Percentiles rank a stretch among this genome's conserved stretches.
These are phyloP conservation scores for Leishmania arabica DNA, from an alignment of 208 protist species.

Conservation along the genomic window DNA sequence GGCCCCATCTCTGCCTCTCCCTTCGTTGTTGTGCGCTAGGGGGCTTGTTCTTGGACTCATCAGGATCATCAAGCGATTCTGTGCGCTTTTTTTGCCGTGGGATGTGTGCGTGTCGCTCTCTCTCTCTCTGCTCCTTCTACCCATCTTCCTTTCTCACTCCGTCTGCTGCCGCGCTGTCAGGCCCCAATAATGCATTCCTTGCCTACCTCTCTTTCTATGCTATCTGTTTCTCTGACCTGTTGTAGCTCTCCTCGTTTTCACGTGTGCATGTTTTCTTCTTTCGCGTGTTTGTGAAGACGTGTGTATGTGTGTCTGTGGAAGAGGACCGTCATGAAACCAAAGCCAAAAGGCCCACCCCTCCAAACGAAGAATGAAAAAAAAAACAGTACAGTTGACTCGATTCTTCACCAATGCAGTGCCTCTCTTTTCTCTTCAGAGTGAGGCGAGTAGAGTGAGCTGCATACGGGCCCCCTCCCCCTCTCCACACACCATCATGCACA, in stretches of 20 bases:
- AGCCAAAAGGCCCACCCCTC: not conserved
- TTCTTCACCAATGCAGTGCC: not conserved
- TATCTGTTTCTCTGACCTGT: too few species aligned
- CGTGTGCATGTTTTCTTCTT: too few species aligned
- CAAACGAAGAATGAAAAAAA: not conserved
- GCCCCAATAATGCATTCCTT: too few species aligned
- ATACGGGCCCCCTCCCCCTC: not conserved
- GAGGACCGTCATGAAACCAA: not conserved
- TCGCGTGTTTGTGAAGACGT: not conserved
- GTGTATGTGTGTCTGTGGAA: not conserved
- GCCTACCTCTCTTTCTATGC: too few species aligned
- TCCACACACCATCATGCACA: not conserved
- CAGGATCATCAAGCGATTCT: not conserved
- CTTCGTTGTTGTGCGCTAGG: not conserved
- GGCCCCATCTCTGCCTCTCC: not conserved
- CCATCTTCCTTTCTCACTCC: too few species aligned
- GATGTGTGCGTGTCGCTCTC: not conserved
- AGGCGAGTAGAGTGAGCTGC: not conserved
- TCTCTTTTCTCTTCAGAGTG: not conserved
- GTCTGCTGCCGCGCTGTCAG: too few species aligned
- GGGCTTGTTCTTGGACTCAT: not conserved
- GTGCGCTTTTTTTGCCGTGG: not conserved
- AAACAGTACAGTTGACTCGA: not conserved
- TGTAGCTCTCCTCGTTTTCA: too few species aligned
- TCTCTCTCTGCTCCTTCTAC: too few species aligned